Percentiles rank a stretch among this genome's conserved stretches.
Conservation (phyloP, 352 stramenopile species). For the Phytophthora constricta region DNA sequence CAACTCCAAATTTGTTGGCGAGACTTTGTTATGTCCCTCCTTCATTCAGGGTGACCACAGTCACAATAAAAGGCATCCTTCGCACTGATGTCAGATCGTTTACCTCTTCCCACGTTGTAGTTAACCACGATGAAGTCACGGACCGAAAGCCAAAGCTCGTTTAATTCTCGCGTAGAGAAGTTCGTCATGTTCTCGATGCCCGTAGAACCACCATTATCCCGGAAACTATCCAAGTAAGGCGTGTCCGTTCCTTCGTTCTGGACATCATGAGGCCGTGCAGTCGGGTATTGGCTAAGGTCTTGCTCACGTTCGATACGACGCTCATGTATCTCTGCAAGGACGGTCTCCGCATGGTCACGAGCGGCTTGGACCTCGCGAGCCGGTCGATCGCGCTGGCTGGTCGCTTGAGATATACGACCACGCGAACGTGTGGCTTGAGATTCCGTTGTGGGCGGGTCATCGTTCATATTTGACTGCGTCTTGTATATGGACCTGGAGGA, state of each 20-base stretch:
- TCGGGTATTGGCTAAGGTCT: too few species aligned
- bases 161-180: conserved; percentile 1
- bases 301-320: too few species aligned
- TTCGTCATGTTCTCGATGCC: conserved; percentile 9
- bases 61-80: conserved; percentile 19
- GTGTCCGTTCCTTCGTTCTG: background rate
- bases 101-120: conserved; percentile 11
- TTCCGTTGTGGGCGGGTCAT: too few species aligned
- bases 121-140: too few species aligned
- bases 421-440: too few species aligned
- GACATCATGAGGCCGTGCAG: too few species aligned
- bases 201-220: background rate
- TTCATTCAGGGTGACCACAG: background rate
- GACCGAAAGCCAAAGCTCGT: conserved; percentile 11
- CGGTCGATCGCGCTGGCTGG: too few species aligned
- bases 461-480: too few species aligned
- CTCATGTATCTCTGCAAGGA: background rate
- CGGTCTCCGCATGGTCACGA: background rate
- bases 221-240: conserved; percentile 2
- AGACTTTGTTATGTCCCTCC: conserved; percentile 8
- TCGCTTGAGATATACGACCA: too few species aligned
- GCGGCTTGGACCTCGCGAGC: too few species aligned
- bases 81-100: background rate
- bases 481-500: too few species aligned
- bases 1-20: too few species aligned